Percentiles rank a stretch among this genome's conserved stretches.
Evolutionary conservation across 176 grass and related monocot genomes (phyloP).

Genomic region (Triticum timopheevii): DNA sequence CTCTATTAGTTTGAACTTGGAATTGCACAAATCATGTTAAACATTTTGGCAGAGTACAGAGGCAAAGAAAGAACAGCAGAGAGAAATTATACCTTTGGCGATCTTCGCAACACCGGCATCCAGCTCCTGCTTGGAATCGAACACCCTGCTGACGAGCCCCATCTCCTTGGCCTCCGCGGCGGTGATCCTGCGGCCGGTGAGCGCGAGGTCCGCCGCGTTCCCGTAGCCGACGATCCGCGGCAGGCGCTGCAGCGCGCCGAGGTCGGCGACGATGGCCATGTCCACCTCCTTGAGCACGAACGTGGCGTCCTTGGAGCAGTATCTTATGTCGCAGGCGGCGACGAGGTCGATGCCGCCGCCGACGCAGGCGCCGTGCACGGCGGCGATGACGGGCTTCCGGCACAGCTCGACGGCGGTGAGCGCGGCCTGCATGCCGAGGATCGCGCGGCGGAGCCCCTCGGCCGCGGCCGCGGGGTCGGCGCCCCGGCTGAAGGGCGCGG

Average conservation of each 20-base stretch:
- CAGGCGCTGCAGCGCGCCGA: conserved; percentile 71
- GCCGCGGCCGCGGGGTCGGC: conserved; percentile 38
- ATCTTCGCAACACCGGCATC: conserved; percentile 51
- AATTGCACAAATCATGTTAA: neutral
- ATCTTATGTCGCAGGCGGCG: conserved; percentile 68
- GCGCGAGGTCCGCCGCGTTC: conserved; percentile 65
- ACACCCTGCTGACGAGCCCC: conserved; percentile 68
- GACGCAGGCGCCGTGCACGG: conserved; percentile 77
- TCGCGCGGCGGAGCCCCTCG: conserved; percentile 51
- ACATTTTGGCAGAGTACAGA: neutral
- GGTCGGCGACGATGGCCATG: conserved; percentile 79
- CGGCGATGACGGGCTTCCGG: conserved; percentile 73
- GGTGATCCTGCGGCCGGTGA: conserved; percentile 60
- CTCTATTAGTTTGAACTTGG: neutral
- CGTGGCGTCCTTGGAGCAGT: conserved; percentile 61
- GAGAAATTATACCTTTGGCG: conserved; percentile 44
- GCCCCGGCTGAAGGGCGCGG: neutral
- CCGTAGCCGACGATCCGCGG: conserved; percentile 64
- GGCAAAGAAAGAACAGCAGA: neutral
- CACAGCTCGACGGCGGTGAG: conserved; percentile 66
- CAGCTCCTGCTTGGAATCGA: conserved; percentile 59
- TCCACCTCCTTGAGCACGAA: conserved; percentile 93
- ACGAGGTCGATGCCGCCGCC: conserved; percentile 70
- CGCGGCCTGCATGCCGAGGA: conserved; percentile 60
- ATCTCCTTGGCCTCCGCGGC: conserved; percentile 82